phyloP scores from a whole-genome alignment of 2,329 filamentous ascomycete species.

The Tolypocladium album region DNA sequence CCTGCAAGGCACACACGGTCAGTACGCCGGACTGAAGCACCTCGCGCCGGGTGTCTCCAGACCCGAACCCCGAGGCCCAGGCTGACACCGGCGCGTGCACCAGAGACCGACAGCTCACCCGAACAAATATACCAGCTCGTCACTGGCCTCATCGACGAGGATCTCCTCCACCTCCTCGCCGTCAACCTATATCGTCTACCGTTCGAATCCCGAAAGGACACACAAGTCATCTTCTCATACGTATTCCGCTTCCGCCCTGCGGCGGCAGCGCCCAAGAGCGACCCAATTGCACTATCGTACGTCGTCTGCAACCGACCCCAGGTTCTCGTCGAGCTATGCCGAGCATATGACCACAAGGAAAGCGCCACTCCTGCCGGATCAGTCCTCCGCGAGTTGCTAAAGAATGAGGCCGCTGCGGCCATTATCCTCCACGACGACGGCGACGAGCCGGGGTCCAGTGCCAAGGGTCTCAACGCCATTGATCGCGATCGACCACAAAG shows the following conservation, averaged over 20 bases:
- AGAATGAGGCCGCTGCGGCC: slow-evolving; percentile 82
- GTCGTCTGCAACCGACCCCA: slow-evolving; percentile 80
- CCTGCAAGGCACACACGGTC: slow-evolving; percentile 88
- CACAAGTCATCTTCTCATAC: slow-evolving; percentile 90
- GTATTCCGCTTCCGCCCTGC: slow-evolving; percentile 81
- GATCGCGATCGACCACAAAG: slow-evolving; percentile 65
- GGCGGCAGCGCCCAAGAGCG: slow-evolving; percentile 53
- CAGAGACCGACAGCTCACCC: slow-evolving; percentile 76
- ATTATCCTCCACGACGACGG: slow-evolving; percentile 91
- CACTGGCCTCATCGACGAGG: slow-evolving; percentile 75
- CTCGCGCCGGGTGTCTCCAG: not conserved
- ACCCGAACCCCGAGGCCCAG: not conserved
- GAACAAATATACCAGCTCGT: slow-evolving; percentile 85
- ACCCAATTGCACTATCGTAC: slow-evolving; percentile 79
- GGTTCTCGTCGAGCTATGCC: slow-evolving; percentile 78
- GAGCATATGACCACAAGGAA: slow-evolving; percentile 81
- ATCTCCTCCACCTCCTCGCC: slow-evolving; percentile 76
- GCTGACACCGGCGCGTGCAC: not conserved
- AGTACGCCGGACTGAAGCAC: slow-evolving; percentile 7
- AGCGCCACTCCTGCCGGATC: slow-evolving; percentile 87
- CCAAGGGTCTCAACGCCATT: slow-evolving; percentile 67
- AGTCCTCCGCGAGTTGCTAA: slow-evolving; percentile 76
- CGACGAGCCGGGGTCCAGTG: slow-evolving; percentile 55
- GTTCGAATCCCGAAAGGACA: slow-evolving; percentile 93
- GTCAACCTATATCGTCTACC: slow-evolving; percentile 74